A percentile compares a stretch with the other conserved stretches of the same genome.
Evolutionary conservation across 2,329 filamentous ascomycete genomes (phyloP).

Genomic region (Claviceps humidiphila): DNA sequence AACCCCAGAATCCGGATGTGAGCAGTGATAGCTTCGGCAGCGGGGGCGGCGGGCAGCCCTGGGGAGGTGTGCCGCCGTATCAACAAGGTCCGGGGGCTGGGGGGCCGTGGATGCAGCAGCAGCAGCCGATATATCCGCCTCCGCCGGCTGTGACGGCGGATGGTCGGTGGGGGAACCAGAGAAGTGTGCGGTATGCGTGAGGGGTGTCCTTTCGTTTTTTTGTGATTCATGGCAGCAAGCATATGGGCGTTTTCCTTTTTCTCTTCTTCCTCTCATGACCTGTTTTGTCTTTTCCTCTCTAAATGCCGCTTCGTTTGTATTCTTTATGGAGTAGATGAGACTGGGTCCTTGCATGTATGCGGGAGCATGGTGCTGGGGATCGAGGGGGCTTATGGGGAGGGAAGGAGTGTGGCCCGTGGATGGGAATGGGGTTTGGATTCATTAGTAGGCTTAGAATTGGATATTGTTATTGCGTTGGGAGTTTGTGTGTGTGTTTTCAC

Average conservation of each 20-base stretch:
- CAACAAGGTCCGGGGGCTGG: neutral
- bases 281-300: neutral
- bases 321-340: no score
- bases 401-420: no score
- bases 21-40: neutral
- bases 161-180: neutral
- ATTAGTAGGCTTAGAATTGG: no score
- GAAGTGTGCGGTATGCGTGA: conserved; percentile 1
- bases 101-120: conserved; percentile 9
- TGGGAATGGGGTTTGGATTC: no score
- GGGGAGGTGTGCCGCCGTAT: neutral
- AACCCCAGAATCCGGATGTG: neutral
- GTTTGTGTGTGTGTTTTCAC: no score
- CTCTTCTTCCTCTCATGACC: neutral
- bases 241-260: neutral
- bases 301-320: no score
- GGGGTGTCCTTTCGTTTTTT: neutral
- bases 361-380: no score
- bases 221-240: neutral
- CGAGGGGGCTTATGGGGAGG: no score
- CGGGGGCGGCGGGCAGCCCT: neutral
- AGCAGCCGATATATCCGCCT: neutral
- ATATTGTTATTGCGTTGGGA: no score
- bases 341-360: no score
- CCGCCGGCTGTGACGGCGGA: neutral